Base-by-base conservation (phyloP, 352 stramenopile species). In the Globisporangium middletonii region DNA sequence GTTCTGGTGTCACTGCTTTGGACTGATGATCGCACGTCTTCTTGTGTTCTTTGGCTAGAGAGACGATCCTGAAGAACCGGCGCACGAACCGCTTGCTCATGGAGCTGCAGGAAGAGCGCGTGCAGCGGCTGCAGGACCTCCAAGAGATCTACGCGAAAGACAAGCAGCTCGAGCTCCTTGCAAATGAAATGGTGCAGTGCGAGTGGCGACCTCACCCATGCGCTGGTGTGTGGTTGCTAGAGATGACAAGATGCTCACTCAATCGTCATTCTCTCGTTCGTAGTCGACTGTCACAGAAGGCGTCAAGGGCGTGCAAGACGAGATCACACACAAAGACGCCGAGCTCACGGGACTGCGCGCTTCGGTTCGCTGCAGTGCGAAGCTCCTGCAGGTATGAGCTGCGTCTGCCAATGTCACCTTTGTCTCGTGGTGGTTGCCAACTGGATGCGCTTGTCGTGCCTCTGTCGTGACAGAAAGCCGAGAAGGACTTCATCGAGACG, bases 131-230 rank as follows among this genome's bases (percentile, higher is more conserved):
- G n/a, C 80, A 91, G 45, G 80, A 91, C 64, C 62, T 89, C 7
- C 73, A 91, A 48, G 80, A 91, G 56, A 91, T 91, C 57, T 91
- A 91, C 53, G 67, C 77, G 13, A 91, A 91, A 55, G 78, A 91
- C 46, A 91, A 89, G 53, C 69, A 84, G 33, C 58, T 91, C 8
- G 80, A 87, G 43, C 68, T 80, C 15, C 54, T 91, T 13, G 54
- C 72, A 3, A 68, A 46, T 23, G 78, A 88, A 79, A 77, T 86
- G 62, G 80, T 90, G 65, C 52, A 16, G 7, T 13, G 8, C 1
- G 3, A 12, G 38, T 27, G 30, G 23, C 4, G 8, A 2, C 4
- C 16, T 15, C 5, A 1, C 4, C 4, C 6, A 19, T 38, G 27
- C 47, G 11, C 12, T 15, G 13, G 2, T n/a, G 11, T 15, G 5